Percentiles rank a stretch among this genome's conserved stretches.
Evolutionary conservation across 2,329 filamentous ascomycete species (phyloP).

Genomic region (Aureobasidium melanogenum): DNA sequence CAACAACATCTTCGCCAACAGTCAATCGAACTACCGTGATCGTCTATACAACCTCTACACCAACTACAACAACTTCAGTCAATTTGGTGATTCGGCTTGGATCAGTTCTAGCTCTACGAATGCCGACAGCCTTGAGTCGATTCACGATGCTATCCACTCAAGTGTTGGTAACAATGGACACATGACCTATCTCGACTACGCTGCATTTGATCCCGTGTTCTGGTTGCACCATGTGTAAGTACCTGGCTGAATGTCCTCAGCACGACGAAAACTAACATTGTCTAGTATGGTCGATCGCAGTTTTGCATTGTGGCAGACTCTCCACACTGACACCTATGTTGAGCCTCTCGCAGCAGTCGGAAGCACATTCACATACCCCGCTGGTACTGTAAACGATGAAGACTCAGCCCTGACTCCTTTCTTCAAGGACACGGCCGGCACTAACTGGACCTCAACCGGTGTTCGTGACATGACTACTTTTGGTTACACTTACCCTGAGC

Average conservation of each 20-base stretch:
- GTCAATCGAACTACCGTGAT: slow-evolving; percentile 45
- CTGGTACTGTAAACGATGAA: slow-evolving; percentile 37
- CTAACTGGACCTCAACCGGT: slow-evolving; percentile 60
- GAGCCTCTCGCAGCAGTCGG: slow-evolving; percentile 42
- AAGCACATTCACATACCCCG: slow-evolving; percentile 52
- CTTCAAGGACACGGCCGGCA: slow-evolving; percentile 46
- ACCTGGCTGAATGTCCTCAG: not conserved
- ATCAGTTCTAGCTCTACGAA: slow-evolving; percentile 32
- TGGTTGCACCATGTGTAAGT: slow-evolving; percentile 56
- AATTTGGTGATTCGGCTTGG: slow-evolving; percentile 62
- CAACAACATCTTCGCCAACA: slow-evolving; percentile 43
- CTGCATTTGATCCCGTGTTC: slow-evolving; percentile 72
- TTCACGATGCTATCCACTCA: slow-evolving; percentile 43
- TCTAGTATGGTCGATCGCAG: slow-evolving; percentile 59
- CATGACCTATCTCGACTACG: slow-evolving; percentile 62
- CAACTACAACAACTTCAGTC: slow-evolving; percentile 57
- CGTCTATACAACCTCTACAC: slow-evolving; percentile 61
- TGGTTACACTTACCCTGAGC: slow-evolving; percentile 68
- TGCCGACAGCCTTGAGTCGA: slow-evolving; percentile 49
- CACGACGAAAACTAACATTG: slow-evolving; percentile 19
- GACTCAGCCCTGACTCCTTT: slow-evolving; percentile 55
- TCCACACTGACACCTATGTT: slow-evolving; percentile 62
- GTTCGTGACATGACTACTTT: slow-evolving; percentile 53
- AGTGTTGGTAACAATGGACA: slow-evolving; percentile 53
- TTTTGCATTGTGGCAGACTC: slow-evolving; percentile 66